Percentiles rank a stretch among this genome's conserved stretches.
Evolutionary conservation across 2,329 filamentous ascomycete genomes (phyloP).

Genomic region (Fusarium lyarnte): DNA sequence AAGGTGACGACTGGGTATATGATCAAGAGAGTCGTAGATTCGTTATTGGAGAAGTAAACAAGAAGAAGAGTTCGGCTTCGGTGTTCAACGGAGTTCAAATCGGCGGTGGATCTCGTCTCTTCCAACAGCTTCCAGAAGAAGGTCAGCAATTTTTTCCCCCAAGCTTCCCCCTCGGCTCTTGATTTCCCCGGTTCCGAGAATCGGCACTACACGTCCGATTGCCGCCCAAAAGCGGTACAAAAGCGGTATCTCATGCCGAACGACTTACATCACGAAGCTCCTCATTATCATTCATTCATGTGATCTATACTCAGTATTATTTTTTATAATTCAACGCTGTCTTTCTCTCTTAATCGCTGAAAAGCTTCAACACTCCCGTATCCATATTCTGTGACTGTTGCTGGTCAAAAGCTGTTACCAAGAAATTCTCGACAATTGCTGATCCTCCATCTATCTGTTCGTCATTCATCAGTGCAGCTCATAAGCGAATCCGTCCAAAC

Average conservation of each 20-base stretch:
- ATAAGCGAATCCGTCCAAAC: conserved; percentile 28
- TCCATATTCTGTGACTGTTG: background rate
- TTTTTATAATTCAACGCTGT: conserved; percentile 16
- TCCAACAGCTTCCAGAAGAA: conserved; percentile 55
- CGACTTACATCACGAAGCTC: background rate
- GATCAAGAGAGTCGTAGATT: conserved; percentile 32
- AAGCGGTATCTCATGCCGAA: conserved; percentile 8
- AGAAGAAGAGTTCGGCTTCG: conserved; percentile 28
- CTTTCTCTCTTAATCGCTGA: background rate
- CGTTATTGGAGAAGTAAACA: conserved; percentile 26
- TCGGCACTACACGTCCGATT: conserved; percentile 10
- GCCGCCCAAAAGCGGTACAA: conserved; percentile 9
- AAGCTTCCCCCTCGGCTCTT: conserved; percentile 40
- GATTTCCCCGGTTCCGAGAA: conserved; percentile 49
- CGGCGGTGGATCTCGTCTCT: conserved; percentile 47
- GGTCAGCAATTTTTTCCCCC: conserved; percentile 50
- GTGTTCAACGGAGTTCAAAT: conserved; percentile 41
- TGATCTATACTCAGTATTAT: background rate
- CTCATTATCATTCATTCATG: background rate
- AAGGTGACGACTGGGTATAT: background rate
- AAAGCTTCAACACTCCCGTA: background rate
- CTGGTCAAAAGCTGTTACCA: conserved; percentile 17
- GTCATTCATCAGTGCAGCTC: conserved; percentile 31
- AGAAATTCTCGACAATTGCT: conserved; percentile 32
- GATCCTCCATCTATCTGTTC: conserved; percentile 40